phyloP scores from a whole-genome alignment of 805 yeast genomes.

The Kluyveromyces siamensis region DNA sequence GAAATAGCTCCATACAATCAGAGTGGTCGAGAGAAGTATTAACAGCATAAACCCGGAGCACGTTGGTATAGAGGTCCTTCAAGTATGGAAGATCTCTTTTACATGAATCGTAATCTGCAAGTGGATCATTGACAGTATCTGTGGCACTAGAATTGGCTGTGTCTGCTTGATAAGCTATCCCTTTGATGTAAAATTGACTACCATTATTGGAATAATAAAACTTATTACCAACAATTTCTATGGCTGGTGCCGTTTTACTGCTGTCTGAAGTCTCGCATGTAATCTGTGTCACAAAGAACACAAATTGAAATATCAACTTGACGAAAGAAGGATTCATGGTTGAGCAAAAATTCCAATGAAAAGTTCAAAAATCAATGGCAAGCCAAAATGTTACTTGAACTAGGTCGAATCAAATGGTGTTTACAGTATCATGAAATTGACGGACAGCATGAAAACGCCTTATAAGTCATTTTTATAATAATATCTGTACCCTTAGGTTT shows the following conservation, averaged over 20 bases:
- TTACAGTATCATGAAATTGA: too few relatives aligned
- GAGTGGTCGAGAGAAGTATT: conserved; percentile 48
- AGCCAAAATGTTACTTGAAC: too few relatives aligned
- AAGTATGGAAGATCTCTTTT: conserved; percentile 59
- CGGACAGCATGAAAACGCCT: too few relatives aligned
- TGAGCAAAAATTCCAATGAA: too few relatives aligned
- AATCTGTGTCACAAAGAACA: not conserved
- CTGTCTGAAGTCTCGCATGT: conserved; percentile 11
- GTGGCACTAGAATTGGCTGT: conserved; percentile 35
- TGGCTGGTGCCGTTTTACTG: conserved; percentile 33
- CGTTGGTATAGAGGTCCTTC: conserved; percentile 48
- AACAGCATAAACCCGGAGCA: conserved; percentile 60
- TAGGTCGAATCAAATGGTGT: too few relatives aligned
- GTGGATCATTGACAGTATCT: conserved; percentile 47
- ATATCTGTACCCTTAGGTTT: too few relatives aligned
- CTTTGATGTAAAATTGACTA: conserved; percentile 58
- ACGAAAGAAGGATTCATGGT: not conserved
- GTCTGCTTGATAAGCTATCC: conserved; percentile 66
- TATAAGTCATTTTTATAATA: too few relatives aligned
- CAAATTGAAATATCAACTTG: not conserved
- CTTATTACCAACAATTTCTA: conserved; percentile 62
- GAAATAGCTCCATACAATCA: conserved; percentile 49
- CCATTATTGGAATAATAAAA: conserved; percentile 63
- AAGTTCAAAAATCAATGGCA: too few relatives aligned
- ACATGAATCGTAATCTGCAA: conserved; percentile 50